A percentile compares a stretch with the other conserved stretches of the same genome.
phyloP scores from a whole-genome alignment of 2,329 filamentous ascomycete species.

The Alternaria sp. region DNA sequence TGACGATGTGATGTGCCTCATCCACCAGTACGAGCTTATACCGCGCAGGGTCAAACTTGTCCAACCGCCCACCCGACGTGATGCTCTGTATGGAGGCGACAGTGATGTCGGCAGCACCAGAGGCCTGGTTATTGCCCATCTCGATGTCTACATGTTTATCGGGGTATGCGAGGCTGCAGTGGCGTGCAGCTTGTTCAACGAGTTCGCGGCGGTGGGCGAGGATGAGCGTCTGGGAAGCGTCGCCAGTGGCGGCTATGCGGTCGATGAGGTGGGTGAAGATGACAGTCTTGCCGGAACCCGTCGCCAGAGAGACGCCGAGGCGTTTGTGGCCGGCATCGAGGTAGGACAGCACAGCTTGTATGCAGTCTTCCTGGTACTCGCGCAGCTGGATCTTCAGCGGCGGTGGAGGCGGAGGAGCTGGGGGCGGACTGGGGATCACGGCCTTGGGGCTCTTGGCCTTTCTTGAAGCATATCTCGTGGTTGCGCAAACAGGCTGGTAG shows the following conservation, averaged over 20 bases:
- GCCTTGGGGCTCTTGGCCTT: neutral
- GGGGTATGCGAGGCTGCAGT: conserved; percentile 83
- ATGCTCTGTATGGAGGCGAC: conserved; percentile 90
- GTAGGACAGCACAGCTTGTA: conserved; percentile 76
- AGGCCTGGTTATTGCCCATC: conserved; percentile 80
- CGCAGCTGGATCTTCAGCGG: conserved; percentile 66
- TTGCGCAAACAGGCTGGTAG: conserved; percentile 5
- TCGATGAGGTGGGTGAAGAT: conserved; percentile 96
- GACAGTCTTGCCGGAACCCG: conserved; percentile 89
- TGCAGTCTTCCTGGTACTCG: conserved; percentile 90
- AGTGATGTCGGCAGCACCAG: conserved; percentile 87
- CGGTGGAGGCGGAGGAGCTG: conserved; percentile 13
- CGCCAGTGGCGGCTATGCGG: conserved; percentile 66
- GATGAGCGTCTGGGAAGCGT: conserved; percentile 81
- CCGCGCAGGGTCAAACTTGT: conserved; percentile 76
- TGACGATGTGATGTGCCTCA: conserved; percentile 96
- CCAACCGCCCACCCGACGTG: conserved; percentile 74
- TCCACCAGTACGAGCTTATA: conserved; percentile 96
- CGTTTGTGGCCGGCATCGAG: conserved; percentile 75
- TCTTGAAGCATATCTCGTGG: conserved; percentile 27
- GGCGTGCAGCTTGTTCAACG: conserved; percentile 88
- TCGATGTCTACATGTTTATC: conserved; percentile 84
- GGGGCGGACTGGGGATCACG: neutral
- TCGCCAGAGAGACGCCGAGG: conserved; percentile 84
- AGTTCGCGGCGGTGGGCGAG: conserved; percentile 91